Conservation (phyloP, 2,329 filamentous ascomycete species). For the Colletotrichum horii region DNA sequence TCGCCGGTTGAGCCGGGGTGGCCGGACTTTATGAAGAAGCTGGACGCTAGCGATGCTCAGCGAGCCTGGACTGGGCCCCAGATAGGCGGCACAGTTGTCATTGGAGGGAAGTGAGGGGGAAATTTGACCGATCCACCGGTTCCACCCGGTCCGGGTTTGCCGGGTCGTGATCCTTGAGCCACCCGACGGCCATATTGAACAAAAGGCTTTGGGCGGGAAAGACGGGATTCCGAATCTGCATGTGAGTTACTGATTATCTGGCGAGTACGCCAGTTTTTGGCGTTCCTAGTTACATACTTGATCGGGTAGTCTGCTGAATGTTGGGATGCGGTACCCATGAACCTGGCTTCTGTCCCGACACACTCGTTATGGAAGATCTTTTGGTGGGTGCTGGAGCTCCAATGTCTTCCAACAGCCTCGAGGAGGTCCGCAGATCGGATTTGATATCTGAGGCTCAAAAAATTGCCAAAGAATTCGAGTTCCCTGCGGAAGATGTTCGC, state of each 20-base stretch:
- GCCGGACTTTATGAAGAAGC: conserved; percentile 1
- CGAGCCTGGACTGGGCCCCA: not conserved
- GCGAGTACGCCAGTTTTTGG: not conserved
- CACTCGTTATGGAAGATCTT: not conserved
- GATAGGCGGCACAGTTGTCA: conserved; percentile 2
- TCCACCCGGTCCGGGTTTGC: conserved; percentile 8
- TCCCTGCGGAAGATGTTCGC: not conserved
- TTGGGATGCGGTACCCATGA: not conserved
- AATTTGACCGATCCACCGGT: conserved; percentile 1
- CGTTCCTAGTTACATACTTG: not conserved
- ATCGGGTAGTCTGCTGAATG: conserved; percentile 6
- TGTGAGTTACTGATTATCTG: not conserved
- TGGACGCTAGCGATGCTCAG: not conserved
- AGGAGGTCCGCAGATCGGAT: not conserved
- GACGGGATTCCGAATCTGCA: not conserved
- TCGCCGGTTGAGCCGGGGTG: conserved; percentile 19
- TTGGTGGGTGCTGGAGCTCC: not conserved
- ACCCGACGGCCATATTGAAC: not conserved
- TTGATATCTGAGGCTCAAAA: not conserved
- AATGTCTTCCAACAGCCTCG: not conserved
- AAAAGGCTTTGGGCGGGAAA: fast-evolving
- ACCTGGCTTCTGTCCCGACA: conserved; percentile 1
- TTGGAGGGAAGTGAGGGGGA: conserved; percentile 10
- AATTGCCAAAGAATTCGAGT: conserved; percentile 1
- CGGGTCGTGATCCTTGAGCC: not conserved